These are phyloP conservation scores for Carpinus viminea DNA, from an alignment of 306 rosid genomes.

Conservation along the genomic window DNA sequence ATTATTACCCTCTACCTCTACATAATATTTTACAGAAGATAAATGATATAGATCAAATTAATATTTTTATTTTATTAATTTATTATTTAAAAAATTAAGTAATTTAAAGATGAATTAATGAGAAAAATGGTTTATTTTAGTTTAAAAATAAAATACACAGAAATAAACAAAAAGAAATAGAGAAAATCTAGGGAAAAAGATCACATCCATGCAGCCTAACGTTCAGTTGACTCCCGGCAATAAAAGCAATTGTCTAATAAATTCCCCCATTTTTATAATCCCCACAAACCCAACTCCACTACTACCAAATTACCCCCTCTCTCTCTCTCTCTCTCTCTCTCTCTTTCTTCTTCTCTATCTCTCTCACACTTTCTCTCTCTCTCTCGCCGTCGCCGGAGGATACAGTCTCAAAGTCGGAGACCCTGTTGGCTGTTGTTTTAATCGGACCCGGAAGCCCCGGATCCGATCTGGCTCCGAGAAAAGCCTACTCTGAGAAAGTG, in stretches of 20 bases:
- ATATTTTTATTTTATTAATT: no score
- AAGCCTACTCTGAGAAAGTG: conserved; percentile 1
- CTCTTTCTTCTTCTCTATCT: conserved; percentile 3
- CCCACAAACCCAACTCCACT: conserved; percentile 24
- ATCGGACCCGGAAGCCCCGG: conserved; percentile 2
- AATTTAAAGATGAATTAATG: no score
- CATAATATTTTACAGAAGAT: no score
- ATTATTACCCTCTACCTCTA: no score
- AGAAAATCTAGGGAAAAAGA: conserved; percentile 48
- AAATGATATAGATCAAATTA: no score
- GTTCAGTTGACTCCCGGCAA: conserved; percentile 61
- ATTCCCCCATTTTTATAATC: conserved; percentile 27
- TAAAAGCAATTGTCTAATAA: conserved; percentile 42
- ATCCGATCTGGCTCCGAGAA: conserved; percentile 62
- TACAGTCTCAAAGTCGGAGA: no score
- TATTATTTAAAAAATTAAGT: no score
- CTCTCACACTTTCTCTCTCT: conserved; percentile 2
- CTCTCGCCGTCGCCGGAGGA: background rate
- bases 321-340: conserved; percentile 19
- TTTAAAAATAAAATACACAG: background rate
- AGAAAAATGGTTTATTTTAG: no score
- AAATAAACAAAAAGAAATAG: background rate
- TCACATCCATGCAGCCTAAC: conserved; percentile 68
- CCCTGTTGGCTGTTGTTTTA: no score
- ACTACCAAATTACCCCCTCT: conserved; percentile 10